These are phyloP conservation scores for Phaeosphaeria sp. DNA, from an alignment of 2,329 filamentous ascomycete species.

Conservation along the genomic window DNA sequence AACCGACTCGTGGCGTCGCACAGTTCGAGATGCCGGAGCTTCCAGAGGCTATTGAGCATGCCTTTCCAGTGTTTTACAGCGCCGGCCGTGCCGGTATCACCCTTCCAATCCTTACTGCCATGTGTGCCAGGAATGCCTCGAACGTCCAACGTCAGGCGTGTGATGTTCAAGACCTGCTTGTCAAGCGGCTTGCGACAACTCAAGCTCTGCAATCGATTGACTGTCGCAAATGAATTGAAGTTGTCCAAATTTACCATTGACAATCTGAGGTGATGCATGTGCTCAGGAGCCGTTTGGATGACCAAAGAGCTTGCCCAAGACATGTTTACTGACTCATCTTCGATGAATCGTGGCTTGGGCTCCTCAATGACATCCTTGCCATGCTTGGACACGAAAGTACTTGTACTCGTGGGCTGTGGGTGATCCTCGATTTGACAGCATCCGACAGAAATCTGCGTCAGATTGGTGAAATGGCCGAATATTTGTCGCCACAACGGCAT, in stretches of 20 bases:
- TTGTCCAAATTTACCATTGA: constrained; percentile 20
- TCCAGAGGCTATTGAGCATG: constrained; percentile 2
- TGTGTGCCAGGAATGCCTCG: constrained; percentile 15
- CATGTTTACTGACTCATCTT: constrained; percentile 17
- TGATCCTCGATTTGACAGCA: constrained; percentile 15
- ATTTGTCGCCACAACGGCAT: constrained; percentile 6
- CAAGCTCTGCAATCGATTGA: constrained; percentile 17
- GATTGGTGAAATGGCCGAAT: constrained; percentile 10
- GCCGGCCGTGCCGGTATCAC: constrained; percentile 15
- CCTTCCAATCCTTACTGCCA: constrained; percentile 11
- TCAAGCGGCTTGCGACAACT: background rate
- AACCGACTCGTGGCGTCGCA: background rate
- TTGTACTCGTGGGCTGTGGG: constrained; percentile 12
- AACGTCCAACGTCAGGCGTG: constrained; percentile 6
- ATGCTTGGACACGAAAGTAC: constrained; percentile 12
- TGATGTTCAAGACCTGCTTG: constrained; percentile 3
- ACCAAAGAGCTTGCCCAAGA: constrained; percentile 19
- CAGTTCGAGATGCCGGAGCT: constrained; percentile 13
- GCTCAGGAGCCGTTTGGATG: constrained; percentile 1
- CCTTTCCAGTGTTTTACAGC: constrained; percentile 12
- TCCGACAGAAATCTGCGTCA: constrained; percentile 16
- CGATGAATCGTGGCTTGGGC: constrained; percentile 7
- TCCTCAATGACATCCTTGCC: constrained; percentile 7
- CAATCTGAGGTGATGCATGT: constrained; percentile 11
- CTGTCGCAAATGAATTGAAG: constrained; percentile 16